phyloP scores from a whole-genome alignment of 2,329 filamentous ascomycete species.

The Fusarium floridanum region DNA sequence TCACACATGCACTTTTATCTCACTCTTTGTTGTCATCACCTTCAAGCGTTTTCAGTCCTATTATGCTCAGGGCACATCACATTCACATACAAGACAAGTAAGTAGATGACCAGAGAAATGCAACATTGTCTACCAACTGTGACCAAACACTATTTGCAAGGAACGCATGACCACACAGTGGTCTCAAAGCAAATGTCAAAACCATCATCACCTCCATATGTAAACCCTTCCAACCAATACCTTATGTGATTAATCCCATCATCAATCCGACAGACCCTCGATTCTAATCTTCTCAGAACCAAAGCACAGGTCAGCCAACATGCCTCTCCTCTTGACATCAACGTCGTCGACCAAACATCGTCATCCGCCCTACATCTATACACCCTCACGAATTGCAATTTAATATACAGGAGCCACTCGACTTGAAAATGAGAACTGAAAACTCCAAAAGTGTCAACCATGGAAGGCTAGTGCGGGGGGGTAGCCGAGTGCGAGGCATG shows the following conservation, averaged over 20 bases:
- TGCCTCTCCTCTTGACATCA: conserved; percentile 5
- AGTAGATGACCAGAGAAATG: conserved; percentile 1
- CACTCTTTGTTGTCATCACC: neutral
- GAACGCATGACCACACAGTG: conserved; percentile 4
- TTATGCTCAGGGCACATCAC: neutral
- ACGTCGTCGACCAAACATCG: conserved; percentile 1
- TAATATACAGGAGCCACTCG: conserved; percentile 37
- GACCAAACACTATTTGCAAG: conserved; percentile 19
- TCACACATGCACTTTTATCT: neutral
- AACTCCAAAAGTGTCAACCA: conserved; percentile 3
- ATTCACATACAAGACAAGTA: neutral
- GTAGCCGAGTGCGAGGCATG: neutral
- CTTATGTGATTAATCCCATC: conserved; percentile 28
- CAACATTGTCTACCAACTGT: conserved; percentile 15
- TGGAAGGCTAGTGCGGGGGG: neutral
- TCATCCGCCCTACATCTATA: conserved; percentile 2
- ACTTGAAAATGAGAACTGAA: neutral
- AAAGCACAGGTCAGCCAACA: neutral
- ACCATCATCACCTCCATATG: conserved; percentile 17
- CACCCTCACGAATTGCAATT: conserved; percentile 18
- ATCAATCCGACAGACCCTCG: neutral
- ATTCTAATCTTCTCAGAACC: neutral
- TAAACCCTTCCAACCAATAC: conserved; percentile 9
- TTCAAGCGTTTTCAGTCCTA: neutral
- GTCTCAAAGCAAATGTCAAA: conserved; percentile 13